Conservation (phyloP, 2,329 filamentous ascomycete species). For the Fusarium austroafricanum region DNA sequence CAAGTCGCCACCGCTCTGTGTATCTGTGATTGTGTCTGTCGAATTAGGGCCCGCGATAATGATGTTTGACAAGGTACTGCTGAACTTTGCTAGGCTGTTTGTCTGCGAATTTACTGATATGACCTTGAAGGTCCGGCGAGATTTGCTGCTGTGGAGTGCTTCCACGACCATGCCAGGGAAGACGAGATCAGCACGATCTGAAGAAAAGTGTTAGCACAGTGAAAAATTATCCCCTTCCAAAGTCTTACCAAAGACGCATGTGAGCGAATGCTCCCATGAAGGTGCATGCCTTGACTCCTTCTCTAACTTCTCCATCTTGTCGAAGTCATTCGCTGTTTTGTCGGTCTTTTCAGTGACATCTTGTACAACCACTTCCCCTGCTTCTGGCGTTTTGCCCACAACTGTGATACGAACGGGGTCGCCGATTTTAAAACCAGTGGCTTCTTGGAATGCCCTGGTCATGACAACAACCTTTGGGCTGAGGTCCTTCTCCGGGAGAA, state of each 20-base stretch:
- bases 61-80: constrained; percentile 52
- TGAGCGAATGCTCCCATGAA: constrained; percentile 54
- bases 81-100: constrained; percentile 59
- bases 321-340: constrained; percentile 17
- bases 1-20: constrained; percentile 51
- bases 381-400: constrained; percentile 63
- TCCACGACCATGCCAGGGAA: constrained; percentile 79
- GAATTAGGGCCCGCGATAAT: constrained; percentile 52
- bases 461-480: constrained; percentile 77
- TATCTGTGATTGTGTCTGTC: constrained; percentile 24
- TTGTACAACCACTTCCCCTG: constrained; percentile 68
- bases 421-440: constrained; percentile 77
- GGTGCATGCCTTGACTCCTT: constrained; percentile 46
- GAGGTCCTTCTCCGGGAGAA: constrained; percentile 68
- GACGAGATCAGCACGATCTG: constrained; percentile 74
- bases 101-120: constrained; percentile 65
- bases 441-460: constrained; percentile 78
- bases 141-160: constrained; percentile 56
- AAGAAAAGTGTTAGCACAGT: constrained; percentile 4
- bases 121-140: constrained; percentile 63
- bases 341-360: constrained; percentile 60
- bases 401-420: constrained; percentile 73
- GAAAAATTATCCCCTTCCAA: no score
- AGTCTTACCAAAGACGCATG: constrained; percentile 49
- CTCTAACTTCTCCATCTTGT: constrained; percentile 37